Conservation (phyloP, 1,139 yeast species). For the Lodderomyces orthopsilosis region DNA sequence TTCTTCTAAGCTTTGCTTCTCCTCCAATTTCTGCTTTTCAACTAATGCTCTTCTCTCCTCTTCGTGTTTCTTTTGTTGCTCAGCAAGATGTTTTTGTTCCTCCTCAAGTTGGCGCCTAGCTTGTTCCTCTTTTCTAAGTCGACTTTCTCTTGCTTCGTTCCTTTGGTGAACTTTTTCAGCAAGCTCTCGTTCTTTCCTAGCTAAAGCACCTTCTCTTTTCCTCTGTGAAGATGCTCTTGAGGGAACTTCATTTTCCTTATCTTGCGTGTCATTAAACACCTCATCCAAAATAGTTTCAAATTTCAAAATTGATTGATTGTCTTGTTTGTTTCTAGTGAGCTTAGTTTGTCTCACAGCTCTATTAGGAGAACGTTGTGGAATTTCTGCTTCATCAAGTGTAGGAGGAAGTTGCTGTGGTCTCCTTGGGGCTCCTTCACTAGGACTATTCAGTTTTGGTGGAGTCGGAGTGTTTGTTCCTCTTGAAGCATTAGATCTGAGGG, state of each 20-base stretch:
- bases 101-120: slow-evolving; percentile 14
- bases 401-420: slow-evolving; percentile 16
- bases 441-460: slow-evolving; percentile 3
- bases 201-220: slow-evolving; percentile 14
- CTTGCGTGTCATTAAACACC: slow-evolving; percentile 22
- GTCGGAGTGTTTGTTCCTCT: slow-evolving; percentile 1
- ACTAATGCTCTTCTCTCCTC: slow-evolving; percentile 12
- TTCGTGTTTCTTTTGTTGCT: slow-evolving; percentile 15
- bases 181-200: slow-evolving; percentile 29
- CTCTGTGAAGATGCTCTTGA: slow-evolving; percentile 4
- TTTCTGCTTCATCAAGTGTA: slow-evolving; percentile 19
- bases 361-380: neutral
- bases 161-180: slow-evolving; percentile 29
- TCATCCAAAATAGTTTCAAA: slow-evolving; percentile 35
- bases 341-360: slow-evolving; percentile 21
- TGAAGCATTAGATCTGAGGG: slow-evolving; percentile 11
- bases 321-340: slow-evolving; percentile 9
- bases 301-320: slow-evolving; percentile 27
- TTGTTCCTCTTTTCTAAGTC: slow-evolving; percentile 20
- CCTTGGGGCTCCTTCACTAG: neutral
- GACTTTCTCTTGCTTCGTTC: slow-evolving; percentile 30
- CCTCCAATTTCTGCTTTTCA: slow-evolving; percentile 7
- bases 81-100: slow-evolving; percentile 13
- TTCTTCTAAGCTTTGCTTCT: slow-evolving; percentile 20
- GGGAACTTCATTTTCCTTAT: slow-evolving; percentile 8